Conservation (phyloP, 2,329 filamentous ascomycete species). For the Colletotrichum destructivum region DNA sequence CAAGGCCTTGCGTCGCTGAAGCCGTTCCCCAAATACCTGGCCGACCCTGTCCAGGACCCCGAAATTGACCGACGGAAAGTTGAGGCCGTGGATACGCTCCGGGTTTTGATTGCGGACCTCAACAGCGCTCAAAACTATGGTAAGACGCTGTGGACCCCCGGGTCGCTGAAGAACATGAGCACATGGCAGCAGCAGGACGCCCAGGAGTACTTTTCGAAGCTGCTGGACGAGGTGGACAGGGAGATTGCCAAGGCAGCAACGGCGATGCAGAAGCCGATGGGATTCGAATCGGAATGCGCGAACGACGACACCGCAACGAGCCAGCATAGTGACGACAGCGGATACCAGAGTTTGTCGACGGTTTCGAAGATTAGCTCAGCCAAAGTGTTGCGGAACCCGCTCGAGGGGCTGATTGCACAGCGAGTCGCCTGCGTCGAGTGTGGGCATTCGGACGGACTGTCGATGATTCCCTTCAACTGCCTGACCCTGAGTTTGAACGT, state of each 20-base stretch:
- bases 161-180: conserved; percentile 89
- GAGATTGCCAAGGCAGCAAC: conserved; percentile 72
- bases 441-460: conserved; percentile 88
- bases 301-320: conserved; percentile 62
- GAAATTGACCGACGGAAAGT: conserved; percentile 39
- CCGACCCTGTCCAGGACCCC: conserved; percentile 54
- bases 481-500: conserved; percentile 86
- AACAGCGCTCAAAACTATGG: conserved; percentile 81
- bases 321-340: conserved; percentile 70
- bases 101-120: conserved; percentile 77
- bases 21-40: conserved; percentile 78
- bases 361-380: conserved; percentile 51
- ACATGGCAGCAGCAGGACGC: conserved; percentile 98
- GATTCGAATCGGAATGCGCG: conserved; percentile 57
- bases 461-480: conserved; percentile 94
- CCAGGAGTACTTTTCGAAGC: conserved; percentile 95
- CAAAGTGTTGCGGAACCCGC: conserved; percentile 75
- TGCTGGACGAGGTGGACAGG: conserved; percentile 87
- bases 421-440: conserved; percentile 89
- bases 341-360: conserved; percentile 65
- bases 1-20: conserved; percentile 85
- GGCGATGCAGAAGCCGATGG: conserved; percentile 50
- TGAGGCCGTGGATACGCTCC: conserved; percentile 62
- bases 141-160: conserved; percentile 84
- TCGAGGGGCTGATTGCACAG: conserved; percentile 91